Base-by-base conservation (phyloP, 257 asterid genomes). In the Solanum chilense region DNA sequence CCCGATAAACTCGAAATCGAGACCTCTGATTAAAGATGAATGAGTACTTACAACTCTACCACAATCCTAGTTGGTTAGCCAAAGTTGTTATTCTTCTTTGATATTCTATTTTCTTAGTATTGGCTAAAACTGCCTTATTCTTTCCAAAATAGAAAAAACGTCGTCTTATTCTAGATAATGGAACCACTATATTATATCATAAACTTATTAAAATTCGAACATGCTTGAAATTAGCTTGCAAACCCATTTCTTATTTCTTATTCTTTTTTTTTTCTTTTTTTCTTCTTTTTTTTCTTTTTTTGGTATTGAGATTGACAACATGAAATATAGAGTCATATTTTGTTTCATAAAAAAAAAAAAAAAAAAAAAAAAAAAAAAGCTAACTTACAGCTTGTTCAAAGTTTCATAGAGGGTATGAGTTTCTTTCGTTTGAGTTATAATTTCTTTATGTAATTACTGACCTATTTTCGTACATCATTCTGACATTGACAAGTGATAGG, bases 1-100 rank as follows among this genome's bases (percentile, higher is more conserved):
- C 6, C 60, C 2, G 1, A 6, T 0, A 0, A 49, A 15, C 2
- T 49, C 1, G 1, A 49, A 49, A 0, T 3, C 0, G 9, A 49
- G 3, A 0, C 21, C 2, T 49, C 1, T 49, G 1, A 49, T 49
- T 15, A 49, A 49, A 3, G 5, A 49, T 49, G 9, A 15, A 49
- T 15, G 3, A 49, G 3, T 49, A 15, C 9, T 49, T 49, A 2
- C 0, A 20, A 15, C 3, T 49, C 1, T 49, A 49, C 9, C 60
- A 15, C 58, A 15, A 49, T 49, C 58, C 21, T 49, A 5, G 21
- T 49, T 49, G 21, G 1, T 49, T 3, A 49, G 21, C 21, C 33
- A 75, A 39, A 75, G 12, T 37, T 74, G 0, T 23, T 39, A 3
- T 39, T 71, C 25, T 35, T 71, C 44, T 9, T 71, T 71, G 45